Base-by-base conservation (phyloP, 352 stramenopile genomes). In the Phytophthora chlamydospora region DNA sequence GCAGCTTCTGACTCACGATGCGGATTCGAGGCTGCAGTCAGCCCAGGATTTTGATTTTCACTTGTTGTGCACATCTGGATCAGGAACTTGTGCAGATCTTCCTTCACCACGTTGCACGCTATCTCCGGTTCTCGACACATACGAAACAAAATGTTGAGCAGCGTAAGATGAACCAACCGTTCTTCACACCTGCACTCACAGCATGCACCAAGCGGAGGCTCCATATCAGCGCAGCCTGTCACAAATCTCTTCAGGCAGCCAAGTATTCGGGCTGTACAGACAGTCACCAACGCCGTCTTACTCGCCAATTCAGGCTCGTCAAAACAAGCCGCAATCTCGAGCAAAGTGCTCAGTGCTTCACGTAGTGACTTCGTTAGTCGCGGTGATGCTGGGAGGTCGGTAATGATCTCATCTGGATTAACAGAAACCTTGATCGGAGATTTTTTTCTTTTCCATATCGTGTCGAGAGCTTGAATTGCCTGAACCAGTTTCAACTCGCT, bases 391-490 rank as follows among this genome's bases (percentile, higher is more conserved):
- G 13, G 13, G 4, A 0, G 13, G 24, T 38, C 7, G 4, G 12
- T 40, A 9, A 6, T n/a, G 35, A 12, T 4, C 21, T 29, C 11
- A 3, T 47, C 32, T 1, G 38, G 6, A 34, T 3, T 35, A 13
- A 13, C 27, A 21, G 19, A 17, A 27, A 3, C 8, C 31, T 4
- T 34, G 1, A 31, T n/a, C n/a, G 7, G 19, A 12, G 8, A 19
- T 31, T 48, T 32, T 19, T 21, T 17, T 33, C 3, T 58, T 40
- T 73, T 71, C 53, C 53, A 62, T 7, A 44, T 57, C 41, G 41
- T 36, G 8, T 90, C 78, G 6, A 90, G 64, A 1, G 60, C 43
- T 39, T 78, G 74, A 14, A 90, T 87, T 8, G 76, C 72, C 40
- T 40, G 24, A 16, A 80, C 60, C 16, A 90, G 35, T 34, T 62